These are phyloP conservation scores for Gaeumannomyces sp. DNA, from an alignment of 2,329 filamentous ascomycete species.

Conservation along the genomic window DNA sequence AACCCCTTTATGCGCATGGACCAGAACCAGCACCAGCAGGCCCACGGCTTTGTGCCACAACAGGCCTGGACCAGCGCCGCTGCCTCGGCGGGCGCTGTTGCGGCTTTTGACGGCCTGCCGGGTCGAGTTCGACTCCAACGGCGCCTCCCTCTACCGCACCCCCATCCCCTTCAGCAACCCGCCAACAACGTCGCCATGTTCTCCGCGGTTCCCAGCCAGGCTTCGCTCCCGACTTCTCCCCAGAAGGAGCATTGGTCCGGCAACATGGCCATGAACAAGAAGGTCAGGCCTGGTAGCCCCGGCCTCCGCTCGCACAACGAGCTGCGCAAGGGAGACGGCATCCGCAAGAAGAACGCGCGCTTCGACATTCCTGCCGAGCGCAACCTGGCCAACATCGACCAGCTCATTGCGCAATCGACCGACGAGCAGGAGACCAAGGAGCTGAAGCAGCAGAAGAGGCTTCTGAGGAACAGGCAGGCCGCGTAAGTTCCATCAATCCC, in stretches of 20 bases:
- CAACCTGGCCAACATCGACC: constrained; percentile 90
- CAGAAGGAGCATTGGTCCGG: constrained; percentile 51
- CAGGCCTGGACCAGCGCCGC: constrained; percentile 46
- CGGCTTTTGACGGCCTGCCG: constrained; percentile 59
- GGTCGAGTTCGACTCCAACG: constrained; percentile 48
- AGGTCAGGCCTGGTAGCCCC: constrained; percentile 62
- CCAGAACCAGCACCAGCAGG: constrained; percentile 31
- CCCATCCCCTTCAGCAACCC: constrained; percentile 49
- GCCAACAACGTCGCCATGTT: constrained; percentile 48
- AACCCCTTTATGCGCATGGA: constrained; percentile 58
- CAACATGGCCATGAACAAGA: constrained; percentile 48
- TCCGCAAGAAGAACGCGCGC: constrained; percentile 97
- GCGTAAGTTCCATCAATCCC: constrained; percentile 66
- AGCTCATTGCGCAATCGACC: constrained; percentile 79
- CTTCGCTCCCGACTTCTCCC: constrained; percentile 45
- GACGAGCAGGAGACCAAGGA: constrained; percentile 95
- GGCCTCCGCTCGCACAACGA: constrained; percentile 70
- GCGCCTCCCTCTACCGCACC: constrained; percentile 44
- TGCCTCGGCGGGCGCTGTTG: constrained; percentile 63
- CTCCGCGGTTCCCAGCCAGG: constrained; percentile 38
- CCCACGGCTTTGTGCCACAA: constrained; percentile 29
- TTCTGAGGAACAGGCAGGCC: constrained; percentile 91
- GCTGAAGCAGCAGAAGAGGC: constrained; percentile 94
- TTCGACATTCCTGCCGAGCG: constrained; percentile 95
- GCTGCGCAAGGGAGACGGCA: constrained; percentile 73